Percentiles rank a stretch among this genome's conserved stretches.
Evolutionary conservation across 83 land plant species (phyloP).

Genomic region (Diphasiastrum complanatum): DNA sequence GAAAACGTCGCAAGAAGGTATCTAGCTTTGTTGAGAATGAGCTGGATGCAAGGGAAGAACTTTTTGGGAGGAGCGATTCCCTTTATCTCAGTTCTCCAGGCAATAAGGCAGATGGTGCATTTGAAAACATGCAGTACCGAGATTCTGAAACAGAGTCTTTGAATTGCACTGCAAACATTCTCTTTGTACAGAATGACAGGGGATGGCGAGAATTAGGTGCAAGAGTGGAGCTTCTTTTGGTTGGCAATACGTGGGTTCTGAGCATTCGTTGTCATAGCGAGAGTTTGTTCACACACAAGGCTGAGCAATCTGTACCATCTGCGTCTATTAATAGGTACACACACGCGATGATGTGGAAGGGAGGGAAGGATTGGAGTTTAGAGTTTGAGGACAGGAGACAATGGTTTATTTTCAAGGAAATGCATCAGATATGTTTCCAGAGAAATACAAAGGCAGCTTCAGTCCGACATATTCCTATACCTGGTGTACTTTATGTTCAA

Average conservation of each 20-base stretch:
- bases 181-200: conserved; percentile 18
- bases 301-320: conserved; percentile 17
- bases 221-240: conserved; percentile 15
- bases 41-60: too few species aligned
- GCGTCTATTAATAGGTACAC: conserved; percentile 13
- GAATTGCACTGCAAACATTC: conserved; percentile 28
- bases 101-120: too few species aligned
- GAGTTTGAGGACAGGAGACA: conserved; percentile 32
- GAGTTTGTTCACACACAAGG: conserved; percentile 16
- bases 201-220: conserved; percentile 25
- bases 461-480: conserved; percentile 28
- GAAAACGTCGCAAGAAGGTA: too few species aligned
- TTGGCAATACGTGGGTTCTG: conserved; percentile 16
- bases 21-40: too few species aligned
- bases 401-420: conserved; percentile 28
- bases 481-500: conserved; percentile 22
- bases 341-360: conserved; percentile 31
- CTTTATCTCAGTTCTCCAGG: too few species aligned
- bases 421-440: conserved; percentile 26
- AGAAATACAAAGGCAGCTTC: conserved; percentile 14
- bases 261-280: conserved; percentile 10
- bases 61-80: too few species aligned
- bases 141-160: too few species aligned
- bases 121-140: too few species aligned
- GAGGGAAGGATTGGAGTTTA: conserved; percentile 31